Evolutionary conservation across 1,139 yeast genomes (phyloP).

Genomic region (Candida labiduridarum): DNA sequence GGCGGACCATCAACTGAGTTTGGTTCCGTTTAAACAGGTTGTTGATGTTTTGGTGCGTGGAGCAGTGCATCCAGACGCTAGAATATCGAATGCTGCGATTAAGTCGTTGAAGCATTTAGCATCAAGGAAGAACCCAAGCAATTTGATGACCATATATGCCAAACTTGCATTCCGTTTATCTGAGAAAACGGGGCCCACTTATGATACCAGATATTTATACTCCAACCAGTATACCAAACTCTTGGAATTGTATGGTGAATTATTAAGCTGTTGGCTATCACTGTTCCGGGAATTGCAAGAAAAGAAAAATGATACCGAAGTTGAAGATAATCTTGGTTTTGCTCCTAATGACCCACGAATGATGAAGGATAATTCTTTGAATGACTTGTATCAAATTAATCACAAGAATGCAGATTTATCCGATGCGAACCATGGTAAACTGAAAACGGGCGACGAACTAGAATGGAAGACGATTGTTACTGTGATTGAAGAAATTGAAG

Average conservation of each 20-base stretch:
- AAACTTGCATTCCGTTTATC: slow-evolving; percentile 79
- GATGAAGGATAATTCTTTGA: slow-evolving; percentile 44
- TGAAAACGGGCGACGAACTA: slow-evolving; percentile 61
- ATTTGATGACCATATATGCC: slow-evolving; percentile 72
- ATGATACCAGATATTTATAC: slow-evolving; percentile 57
- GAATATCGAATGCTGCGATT: slow-evolving; percentile 65
- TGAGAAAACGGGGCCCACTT: slow-evolving; percentile 53
- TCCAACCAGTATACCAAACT: slow-evolving; percentile 60
- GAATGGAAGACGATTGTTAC: slow-evolving; percentile 81
- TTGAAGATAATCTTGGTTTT: slow-evolving; percentile 18
- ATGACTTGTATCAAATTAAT: slow-evolving; percentile 48
- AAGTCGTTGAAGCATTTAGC: slow-evolving; percentile 68
- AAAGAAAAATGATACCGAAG: slow-evolving; percentile 23
- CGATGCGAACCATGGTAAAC: slow-evolving; percentile 21
- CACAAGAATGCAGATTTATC: slow-evolving; percentile 38
- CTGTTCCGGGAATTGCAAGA: slow-evolving; percentile 46
- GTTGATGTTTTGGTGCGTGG: slow-evolving; percentile 78
- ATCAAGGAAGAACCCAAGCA: slow-evolving; percentile 68
- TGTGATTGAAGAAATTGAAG: slow-evolving; percentile 91
- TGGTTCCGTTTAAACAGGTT: slow-evolving; percentile 55
- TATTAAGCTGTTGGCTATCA: slow-evolving; percentile 79
- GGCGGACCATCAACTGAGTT: slow-evolving; percentile 26
- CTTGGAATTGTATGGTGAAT: slow-evolving; percentile 72
- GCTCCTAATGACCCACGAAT: slow-evolving; percentile 39
- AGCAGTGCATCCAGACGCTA: slow-evolving; percentile 64